Base-by-base conservation (phyloP, 495 filamentous ascomycete species). In the Aspergillus steynii region DNA sequence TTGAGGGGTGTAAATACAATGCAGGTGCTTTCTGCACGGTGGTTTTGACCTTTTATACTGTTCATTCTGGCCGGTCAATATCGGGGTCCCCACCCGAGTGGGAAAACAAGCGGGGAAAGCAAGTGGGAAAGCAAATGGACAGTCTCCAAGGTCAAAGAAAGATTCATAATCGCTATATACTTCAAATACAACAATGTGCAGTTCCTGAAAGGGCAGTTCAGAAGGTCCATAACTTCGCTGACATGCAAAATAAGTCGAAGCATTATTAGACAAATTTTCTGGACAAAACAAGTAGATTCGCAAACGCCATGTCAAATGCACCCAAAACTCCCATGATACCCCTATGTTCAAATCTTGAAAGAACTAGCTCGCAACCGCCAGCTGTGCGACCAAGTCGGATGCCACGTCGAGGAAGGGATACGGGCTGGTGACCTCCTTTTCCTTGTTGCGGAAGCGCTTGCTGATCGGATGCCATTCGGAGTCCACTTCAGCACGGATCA, bases 371-470 rank as follows among this genome's bases (percentile, higher is more conserved):
- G 77, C 77, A 55, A 79, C 76, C 53, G 82, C 82, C 57, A 84
- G 66, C 62, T 84, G 81, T 50, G 81, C 80, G 60, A 84, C 80
- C 28, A 84, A 71, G 64, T 80, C 78, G 48, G 80, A 83, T 51
- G 82, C 79, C 53, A 84, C 76, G 63, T 84, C 82, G 9, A 84
- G 71, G 74, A 82, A 84, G 3, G 82, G 82, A 69, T 84, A 83
- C 9, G 82, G 81, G 59, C 80, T 83, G 15, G 80, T 82, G 25
- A 83, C 78, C 61, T 84, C 82, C 66, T 83, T 84, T 62, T 83
- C 82, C 62, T 79, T 80, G 63, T 82, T 80, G 55, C 71, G 74
- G 67, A 78, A 68, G 14, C 79, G 72, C 54, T 79, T 80, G 71
- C 76, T 80, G 50, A 82, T 77, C 7, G 79, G 75, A 42, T 71